Conservation (phyloP, 2,329 filamentous ascomycete genomes). For the Ophiocordyceps camponoti-rufipedis region DNA sequence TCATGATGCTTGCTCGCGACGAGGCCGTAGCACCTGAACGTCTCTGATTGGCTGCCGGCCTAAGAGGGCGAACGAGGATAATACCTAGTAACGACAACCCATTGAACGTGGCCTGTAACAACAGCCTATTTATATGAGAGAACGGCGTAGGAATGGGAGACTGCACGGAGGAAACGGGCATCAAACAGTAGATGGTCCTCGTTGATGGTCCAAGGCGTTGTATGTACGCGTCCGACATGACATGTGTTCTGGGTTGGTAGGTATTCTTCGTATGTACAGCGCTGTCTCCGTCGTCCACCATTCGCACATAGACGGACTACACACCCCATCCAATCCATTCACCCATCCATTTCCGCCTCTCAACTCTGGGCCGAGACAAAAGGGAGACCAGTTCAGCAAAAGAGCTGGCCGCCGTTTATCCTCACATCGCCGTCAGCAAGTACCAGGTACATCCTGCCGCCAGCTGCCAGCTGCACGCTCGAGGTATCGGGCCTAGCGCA, state of each 20-base stretch:
- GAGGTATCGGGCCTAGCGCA: not conserved
- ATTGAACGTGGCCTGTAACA: no score
- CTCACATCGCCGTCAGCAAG: not conserved
- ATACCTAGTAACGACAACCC: no score
- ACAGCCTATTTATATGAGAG: not conserved
- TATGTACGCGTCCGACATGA: not conserved
- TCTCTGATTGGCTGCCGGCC: no score
- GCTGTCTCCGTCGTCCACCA: no score
- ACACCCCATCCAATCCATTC: not conserved
- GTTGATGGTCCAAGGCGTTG: not conserved
- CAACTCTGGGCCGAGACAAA: not conserved
- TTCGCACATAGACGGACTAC: not conserved
- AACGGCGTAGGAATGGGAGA: not conserved
- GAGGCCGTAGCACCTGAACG: no score
- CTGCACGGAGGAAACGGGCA: no score
- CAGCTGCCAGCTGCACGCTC: not conserved
- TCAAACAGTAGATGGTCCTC: no score
- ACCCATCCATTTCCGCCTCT: not conserved
- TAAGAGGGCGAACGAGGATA: no score
- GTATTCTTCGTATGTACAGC: not conserved
- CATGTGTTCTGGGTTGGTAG: no score
- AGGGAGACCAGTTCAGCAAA: not conserved
- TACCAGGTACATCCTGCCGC: not conserved
- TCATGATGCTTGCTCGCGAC: no score
- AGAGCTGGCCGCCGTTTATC: not conserved